Evolutionary conservation across 176 grass and related monocot species (phyloP).

Genomic region (Urochloa ruziziensis): DNA sequence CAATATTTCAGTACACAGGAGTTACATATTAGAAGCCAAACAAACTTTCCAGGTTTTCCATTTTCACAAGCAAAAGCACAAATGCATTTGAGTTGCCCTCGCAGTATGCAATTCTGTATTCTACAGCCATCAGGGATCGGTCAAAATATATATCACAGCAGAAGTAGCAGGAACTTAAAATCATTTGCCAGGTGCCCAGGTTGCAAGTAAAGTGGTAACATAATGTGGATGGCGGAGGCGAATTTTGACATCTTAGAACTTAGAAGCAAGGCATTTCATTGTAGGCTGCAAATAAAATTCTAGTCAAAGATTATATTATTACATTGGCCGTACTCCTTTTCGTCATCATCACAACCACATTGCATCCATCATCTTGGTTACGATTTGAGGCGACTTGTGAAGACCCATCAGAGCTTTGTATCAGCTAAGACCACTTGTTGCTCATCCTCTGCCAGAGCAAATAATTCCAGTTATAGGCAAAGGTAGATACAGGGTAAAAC

Average conservation of each 20-base stretch:
- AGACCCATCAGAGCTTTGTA: conserved; percentile 11
- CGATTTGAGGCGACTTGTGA: background rate
- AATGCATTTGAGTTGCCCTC: background rate
- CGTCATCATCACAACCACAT: conserved; percentile 35
- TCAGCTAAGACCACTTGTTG: background rate
- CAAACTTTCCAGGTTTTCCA: background rate
- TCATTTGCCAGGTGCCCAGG: background rate
- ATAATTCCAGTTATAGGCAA: conserved; percentile 1
- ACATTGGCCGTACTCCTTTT: conserved; percentile 31
- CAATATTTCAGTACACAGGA: background rate
- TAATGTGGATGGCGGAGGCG: background rate
- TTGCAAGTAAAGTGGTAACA: background rate
- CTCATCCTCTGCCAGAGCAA: conserved; percentile 42
- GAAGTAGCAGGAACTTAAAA: conserved; percentile 3
- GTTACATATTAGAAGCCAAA: background rate
- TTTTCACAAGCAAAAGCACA: background rate
- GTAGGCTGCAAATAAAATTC: conserved; percentile 21
- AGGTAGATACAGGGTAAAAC: background rate
- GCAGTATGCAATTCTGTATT: conserved; percentile 2
- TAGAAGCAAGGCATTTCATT: background rate
- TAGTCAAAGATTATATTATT: conserved; percentile 44
- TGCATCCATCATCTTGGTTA: conserved; percentile 16
- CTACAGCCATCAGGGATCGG: background rate
- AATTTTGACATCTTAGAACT: conserved; percentile 29
- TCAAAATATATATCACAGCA: conserved; percentile 22